Percentiles rank a stretch among this genome's conserved stretches.
Conservation (phyloP, 441 rosid genomes). For the Bocquillonia castaneifolia region DNA sequence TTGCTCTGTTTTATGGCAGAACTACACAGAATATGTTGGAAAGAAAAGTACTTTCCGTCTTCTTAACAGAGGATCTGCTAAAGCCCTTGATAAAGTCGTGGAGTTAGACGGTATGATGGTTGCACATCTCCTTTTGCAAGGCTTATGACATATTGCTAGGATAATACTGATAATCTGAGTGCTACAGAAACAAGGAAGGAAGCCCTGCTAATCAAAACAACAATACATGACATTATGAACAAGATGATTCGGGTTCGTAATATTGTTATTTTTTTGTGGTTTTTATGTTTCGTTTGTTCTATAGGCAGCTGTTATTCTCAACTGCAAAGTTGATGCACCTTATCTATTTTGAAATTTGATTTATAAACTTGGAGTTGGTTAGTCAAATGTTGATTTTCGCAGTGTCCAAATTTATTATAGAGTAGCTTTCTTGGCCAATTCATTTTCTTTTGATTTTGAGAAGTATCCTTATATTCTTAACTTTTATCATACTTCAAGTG, state of each 20-base stretch:
- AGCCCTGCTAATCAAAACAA: constrained; percentile 76
- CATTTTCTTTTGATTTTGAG: neutral
- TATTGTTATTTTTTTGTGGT: neutral
- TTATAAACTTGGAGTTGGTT: neutral
- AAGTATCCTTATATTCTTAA: neutral
- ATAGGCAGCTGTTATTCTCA: neutral
- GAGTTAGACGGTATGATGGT: constrained; percentile 75
- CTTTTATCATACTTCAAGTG: neutral
- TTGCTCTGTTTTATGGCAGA: constrained; percentile 22
- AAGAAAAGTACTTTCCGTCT: constrained; percentile 83
- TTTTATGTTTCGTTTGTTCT: constrained; percentile 7
- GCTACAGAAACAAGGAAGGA: constrained; percentile 63
- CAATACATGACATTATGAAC: constrained; percentile 93
- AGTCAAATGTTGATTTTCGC: neutral
- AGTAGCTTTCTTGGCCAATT: neutral
- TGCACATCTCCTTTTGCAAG: constrained; percentile 13
- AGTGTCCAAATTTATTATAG: neutral
- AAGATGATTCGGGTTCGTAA: constrained; percentile 81
- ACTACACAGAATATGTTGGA: constrained; percentile 39
- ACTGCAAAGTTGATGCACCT: neutral
- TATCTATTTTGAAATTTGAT: neutral
- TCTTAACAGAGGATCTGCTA: constrained; percentile 94
- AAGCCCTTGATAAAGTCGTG: constrained; percentile 97
- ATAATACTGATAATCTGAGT: constrained; percentile 25
- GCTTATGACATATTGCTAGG: constrained; percentile 15